A percentile compares a stretch with the other conserved stretches of the same genome.
These are phyloP conservation scores for Guadua angustifolia DNA, from an alignment of 176 grass and related monocot genomes.

Conservation along the genomic window DNA sequence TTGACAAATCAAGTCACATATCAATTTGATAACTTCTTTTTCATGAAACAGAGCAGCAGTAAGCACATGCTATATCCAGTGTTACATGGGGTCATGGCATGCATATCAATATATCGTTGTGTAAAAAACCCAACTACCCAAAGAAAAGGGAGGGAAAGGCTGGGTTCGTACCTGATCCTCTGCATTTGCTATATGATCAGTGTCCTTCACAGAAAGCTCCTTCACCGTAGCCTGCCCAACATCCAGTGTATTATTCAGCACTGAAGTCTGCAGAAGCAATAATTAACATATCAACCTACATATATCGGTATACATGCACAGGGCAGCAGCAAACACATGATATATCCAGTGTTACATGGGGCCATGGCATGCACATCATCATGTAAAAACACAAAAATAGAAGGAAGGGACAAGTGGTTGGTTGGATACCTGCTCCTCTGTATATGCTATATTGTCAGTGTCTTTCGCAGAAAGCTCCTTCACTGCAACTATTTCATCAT, in stretches of 20 bases:
- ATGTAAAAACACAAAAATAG: too few relatives aligned
- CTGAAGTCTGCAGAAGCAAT: conserved; percentile 36
- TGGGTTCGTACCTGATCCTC: conserved; percentile 28
- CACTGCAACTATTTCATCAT: background rate
- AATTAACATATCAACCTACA: background rate
- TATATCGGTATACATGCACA: conserved; percentile 4
- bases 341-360: background rate
- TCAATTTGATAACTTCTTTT: conserved; percentile 5
- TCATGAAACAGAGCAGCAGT: background rate
- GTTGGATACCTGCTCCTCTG: conserved; percentile 36
- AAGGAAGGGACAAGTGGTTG: background rate
- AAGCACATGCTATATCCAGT: conserved; percentile 11
- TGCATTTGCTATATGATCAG: background rate
- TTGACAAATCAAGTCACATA: conserved; percentile 3
- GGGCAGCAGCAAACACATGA: background rate
- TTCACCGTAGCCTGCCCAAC: background rate
- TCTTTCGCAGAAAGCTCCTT: background rate
- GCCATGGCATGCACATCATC: too few relatives aligned
- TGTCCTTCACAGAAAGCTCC: conserved; percentile 32
- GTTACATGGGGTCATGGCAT: background rate
- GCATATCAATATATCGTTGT: background rate
- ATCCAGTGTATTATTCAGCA: background rate
- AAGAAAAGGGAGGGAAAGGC: background rate
- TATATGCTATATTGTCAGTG: background rate
- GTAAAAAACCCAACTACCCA: conserved; percentile 6